Evolutionary conservation across 108 stramenopile genomes (phyloP).

Genomic region (Skeletonema potamos): DNA sequence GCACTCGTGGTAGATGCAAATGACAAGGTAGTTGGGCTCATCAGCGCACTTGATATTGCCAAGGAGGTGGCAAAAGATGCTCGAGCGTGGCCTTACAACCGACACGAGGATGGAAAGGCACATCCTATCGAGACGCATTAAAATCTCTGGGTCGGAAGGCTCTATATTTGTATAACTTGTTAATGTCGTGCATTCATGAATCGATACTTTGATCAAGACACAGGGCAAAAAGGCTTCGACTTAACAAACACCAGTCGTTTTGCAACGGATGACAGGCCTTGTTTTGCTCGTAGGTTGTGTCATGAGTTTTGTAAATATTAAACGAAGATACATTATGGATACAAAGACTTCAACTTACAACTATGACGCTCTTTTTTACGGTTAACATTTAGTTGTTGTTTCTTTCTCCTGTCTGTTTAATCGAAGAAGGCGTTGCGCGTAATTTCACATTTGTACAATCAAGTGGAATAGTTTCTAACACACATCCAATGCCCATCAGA

Average conservation of each 20-base stretch:
- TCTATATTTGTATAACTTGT: not conserved
- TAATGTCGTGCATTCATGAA: not conserved
- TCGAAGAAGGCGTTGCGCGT: not conserved
- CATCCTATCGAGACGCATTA: slow-evolving; percentile 10
- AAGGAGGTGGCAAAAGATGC: slow-evolving; percentile 56
- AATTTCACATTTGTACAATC: not conserved
- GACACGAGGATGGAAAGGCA: slow-evolving; percentile 48
- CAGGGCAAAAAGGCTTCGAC: not conserved
- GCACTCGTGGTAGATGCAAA: slow-evolving; percentile 47
- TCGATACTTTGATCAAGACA: not conserved
- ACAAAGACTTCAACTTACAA: not conserved
- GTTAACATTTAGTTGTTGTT: not conserved
- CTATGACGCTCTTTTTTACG: too few relatives aligned
- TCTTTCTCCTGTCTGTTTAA: not conserved
- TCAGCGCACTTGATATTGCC: slow-evolving; percentile 62
- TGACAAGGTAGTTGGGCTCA: slow-evolving; percentile 46
- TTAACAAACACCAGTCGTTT: not conserved
- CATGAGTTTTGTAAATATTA: not conserved
- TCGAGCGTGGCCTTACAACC: slow-evolving; percentile 59
- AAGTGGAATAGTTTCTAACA: not conserved
- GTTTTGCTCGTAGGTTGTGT: not conserved
- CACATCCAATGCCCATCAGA: not conserved
- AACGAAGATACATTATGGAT: not conserved
- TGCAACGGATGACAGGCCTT: not conserved
- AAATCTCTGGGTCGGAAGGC: not conserved